Evolutionary conservation across 768 basidiomycete species (phyloP).

Genomic region (Tricholoma sp.): DNA sequence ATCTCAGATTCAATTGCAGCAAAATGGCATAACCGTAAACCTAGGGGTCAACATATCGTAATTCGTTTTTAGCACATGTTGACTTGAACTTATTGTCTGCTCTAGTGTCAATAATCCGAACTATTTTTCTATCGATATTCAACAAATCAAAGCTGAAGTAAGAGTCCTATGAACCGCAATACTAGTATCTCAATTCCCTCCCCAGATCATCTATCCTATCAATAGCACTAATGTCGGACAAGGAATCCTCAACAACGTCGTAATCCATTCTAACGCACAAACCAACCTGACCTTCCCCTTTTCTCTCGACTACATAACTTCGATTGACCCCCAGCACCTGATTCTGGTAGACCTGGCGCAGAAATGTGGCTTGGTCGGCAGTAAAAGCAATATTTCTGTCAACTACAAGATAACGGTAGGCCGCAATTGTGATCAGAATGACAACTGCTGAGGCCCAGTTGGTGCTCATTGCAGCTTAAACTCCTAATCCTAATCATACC

Average conservation of each 20-base stretch:
- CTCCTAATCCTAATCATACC: slow-evolving; percentile 60
- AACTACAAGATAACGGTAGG: slow-evolving; percentile 64
- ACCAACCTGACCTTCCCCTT: slow-evolving; percentile 79
- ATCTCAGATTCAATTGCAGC: slow-evolving; percentile 30
- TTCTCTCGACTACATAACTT: slow-evolving; percentile 52
- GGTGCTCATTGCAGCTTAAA: slow-evolving; percentile 41
- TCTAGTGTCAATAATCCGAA: slow-evolving; percentile 76
- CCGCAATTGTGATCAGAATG: slow-evolving; percentile 3
- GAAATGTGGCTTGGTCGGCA: slow-evolving; percentile 53
- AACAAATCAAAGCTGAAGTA: slow-evolving; percentile 59
- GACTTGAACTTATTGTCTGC: neutral
- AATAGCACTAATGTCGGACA: slow-evolving; percentile 63
- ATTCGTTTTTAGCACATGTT: slow-evolving; percentile 7
- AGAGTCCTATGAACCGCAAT: slow-evolving; percentile 2
- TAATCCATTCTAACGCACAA: slow-evolving; percentile 45
- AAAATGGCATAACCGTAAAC: slow-evolving; percentile 48
- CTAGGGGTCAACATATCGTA: slow-evolving; percentile 66
- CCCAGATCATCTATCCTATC: slow-evolving; percentile 71
- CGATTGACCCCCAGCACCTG: slow-evolving; percentile 42
- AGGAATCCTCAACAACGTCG: slow-evolving; percentile 43
- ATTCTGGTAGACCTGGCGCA: slow-evolving; percentile 58
- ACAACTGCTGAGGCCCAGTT: neutral
- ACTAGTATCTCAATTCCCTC: neutral
- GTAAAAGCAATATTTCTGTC: slow-evolving; percentile 47
- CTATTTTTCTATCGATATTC: slow-evolving; percentile 66